Evolutionary conservation across 2,329 filamentous ascomycete genomes (phyloP), one percentile per base, ranked within the genome.

Genomic region (Penicillium sp.): DNA sequence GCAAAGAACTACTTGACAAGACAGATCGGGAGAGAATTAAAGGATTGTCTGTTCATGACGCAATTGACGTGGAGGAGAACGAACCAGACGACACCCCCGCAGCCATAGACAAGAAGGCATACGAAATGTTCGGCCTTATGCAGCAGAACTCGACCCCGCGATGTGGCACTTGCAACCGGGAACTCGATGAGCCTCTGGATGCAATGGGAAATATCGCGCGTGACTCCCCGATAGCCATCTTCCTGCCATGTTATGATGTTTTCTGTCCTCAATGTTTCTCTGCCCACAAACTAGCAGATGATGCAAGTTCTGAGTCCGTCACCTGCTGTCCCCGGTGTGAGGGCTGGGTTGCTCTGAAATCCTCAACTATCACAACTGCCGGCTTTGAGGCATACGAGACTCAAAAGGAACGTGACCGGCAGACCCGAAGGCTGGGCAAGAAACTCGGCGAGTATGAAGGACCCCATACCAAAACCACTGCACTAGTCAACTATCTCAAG

Each of bases 381-480:
- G 78, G 78, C 8, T 74, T 80, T 44, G 71, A 79, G 45, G 71
- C 75, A 34, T 77, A 80, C 47, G 67, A 78, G 49, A 70, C 84
- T 74, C 70, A 83, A 78, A 68, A 83, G 78, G 86, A 74, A 72
- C 47, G n/a, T 42, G 79, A 67, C 70, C 81, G 74, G 66, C 76
- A 71, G 53, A 79, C 73, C 67, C 65, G 75, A 2, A 86, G 82
- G 58, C 76, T 80, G 13, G 81, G 81, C 45, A 88, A 86, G 66
- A 78, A 79, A 45, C 66, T 87, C 10, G 84, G 84, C 23, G 83
- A 79, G 40, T 99, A 97, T 69, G 81, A 81, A 40, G 92, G 92
- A 0, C 93, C 93, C 0, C 91, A 96, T 67, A 96, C 92, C 5
- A 99, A 99, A 76, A 96, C 94, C 0, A 85, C 83, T 53, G 91